Base-by-base conservation (phyloP, 352 stramenopile species). In the Phytophthora crassamura region DNA sequence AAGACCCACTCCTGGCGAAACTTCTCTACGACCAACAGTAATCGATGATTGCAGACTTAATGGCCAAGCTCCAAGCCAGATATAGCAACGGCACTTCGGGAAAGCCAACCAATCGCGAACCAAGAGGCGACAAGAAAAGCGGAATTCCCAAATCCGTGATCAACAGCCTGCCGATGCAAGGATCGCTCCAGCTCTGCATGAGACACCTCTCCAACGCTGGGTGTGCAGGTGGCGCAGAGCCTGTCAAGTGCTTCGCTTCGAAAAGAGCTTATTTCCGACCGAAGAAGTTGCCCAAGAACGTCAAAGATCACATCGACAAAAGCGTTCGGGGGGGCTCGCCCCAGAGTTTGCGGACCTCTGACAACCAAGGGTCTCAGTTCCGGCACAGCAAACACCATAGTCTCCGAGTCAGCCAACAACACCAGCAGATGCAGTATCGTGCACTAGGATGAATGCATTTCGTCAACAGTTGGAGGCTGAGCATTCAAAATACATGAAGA, bases 151-250 rank as follows among this genome's bases (percentile, higher is more conserved):
- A 53, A 15, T 4, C 6, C 2, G 30, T 53, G 8, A 20, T n/a
- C 5, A 14, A 30, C n/a, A 22, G 5, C 12, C 12, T 53, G 28
- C 30, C 46, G 14, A 53, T 14, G 7, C 30, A 40, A 40, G 30
- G 46, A 10, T 40, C 25, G 14, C 14, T 18, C 8, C n/a, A 40
- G 16, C 11, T 53, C 6, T 53, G 52, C 4, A 33, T 46, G 3
- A 51, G 45, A 18, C 34, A 60, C 14, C 22, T 60, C 5, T 60
- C 53, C 14, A 60, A 43, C 7, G 28, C 28, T 6, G 53, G 53
- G 0, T 60, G 53, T 30, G 28, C 12, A 0, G 28, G 32, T 5
- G 22, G 18, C n/a, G 28, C 18, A 15, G 18, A 32, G 4, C n/a
- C 33, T 2, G 48, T 33, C 11, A n/a, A 53, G 46, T 56, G 16